These are phyloP conservation scores for Fusarium siculi DNA, from an alignment of 2,329 filamentous ascomycete species.

Conservation along the genomic window DNA sequence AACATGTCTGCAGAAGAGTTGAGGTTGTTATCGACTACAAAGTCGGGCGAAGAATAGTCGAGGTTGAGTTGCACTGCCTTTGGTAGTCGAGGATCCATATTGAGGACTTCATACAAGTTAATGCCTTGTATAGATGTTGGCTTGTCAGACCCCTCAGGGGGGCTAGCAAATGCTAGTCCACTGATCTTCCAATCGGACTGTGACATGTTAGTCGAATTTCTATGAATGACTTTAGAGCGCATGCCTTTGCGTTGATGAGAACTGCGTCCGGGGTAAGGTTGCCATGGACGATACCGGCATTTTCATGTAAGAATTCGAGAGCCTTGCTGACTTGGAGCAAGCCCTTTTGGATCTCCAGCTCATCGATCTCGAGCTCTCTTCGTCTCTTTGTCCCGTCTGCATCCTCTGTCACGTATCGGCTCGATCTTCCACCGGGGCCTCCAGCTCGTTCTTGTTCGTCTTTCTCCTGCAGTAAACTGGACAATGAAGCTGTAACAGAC, in stretches of 20 bases:
- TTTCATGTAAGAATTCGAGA: conserved; percentile 94
- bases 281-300: conserved; percentile 90
- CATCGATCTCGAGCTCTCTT: conserved; percentile 91
- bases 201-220: conserved; percentile 45
- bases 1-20: conserved; percentile 91
- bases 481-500: conserved; percentile 87
- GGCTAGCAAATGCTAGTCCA: conserved; percentile 89
- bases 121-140: conserved; percentile 82
- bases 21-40: conserved; percentile 89
- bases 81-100: conserved; percentile 86
- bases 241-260: conserved; percentile 90
- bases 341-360: conserved; percentile 97
- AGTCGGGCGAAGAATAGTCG: conserved; percentile 95
- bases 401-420: conserved; percentile 84
- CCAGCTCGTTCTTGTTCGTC: conserved; percentile 82
- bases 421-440: conserved; percentile 75
- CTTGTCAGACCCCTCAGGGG: conserved; percentile 78
- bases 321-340: conserved; percentile 93
- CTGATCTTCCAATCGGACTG: conserved; percentile 98
- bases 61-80: conserved; percentile 86
- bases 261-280: conserved; percentile 95
- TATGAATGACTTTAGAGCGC: conserved; percentile 31
- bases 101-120: conserved; percentile 83
- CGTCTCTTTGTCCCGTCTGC: conserved; percentile 77
- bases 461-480: conserved; percentile 84